Evolutionary conservation across 495 filamentous ascomycete species (phyloP).

Genomic region (Achaetomiella virescens): DNA sequence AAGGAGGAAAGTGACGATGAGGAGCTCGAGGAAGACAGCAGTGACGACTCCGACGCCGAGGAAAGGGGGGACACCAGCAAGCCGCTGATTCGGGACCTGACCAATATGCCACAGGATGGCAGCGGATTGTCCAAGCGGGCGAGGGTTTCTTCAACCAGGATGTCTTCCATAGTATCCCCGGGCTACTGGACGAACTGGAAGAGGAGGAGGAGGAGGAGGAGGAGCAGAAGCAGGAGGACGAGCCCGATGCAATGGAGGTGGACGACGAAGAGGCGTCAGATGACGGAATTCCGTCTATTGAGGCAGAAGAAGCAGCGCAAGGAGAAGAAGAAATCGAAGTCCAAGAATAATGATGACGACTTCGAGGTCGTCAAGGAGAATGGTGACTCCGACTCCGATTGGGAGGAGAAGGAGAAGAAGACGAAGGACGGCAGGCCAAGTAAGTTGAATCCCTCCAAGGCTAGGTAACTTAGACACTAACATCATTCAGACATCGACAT

Average conservation of each 20-base stretch:
- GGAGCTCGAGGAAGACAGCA: conserved; percentile 50
- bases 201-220: conserved; percentile 48
- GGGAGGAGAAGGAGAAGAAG: conserved; percentile 62
- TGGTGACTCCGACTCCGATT: conserved; percentile 51
- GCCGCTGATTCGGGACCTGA: conserved; percentile 48
- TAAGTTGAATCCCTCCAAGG: conserved; percentile 35
- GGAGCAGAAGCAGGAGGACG: conserved; percentile 38
- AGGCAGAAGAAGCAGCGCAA: conserved; percentile 16
- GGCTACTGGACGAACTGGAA: conserved; percentile 42
- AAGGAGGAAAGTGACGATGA: conserved; percentile 51
- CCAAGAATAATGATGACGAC: conserved; percentile 20
- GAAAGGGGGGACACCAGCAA: conserved; percentile 25
- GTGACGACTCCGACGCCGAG: conserved; percentile 49
- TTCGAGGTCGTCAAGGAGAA: conserved; percentile 51
- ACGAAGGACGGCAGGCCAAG: conserved; percentile 61
- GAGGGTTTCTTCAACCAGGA: conserved; percentile 90
- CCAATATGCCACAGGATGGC: conserved; percentile 37
- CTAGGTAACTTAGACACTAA: conserved; percentile 27
- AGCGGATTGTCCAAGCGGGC: conserved; percentile 73
- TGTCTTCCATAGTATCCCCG: conserved; percentile 78
- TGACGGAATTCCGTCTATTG: conserved; percentile 10
- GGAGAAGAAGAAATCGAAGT: neutral
- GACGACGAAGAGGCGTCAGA: conserved; percentile 14
- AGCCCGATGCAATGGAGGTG: conserved; percentile 9
- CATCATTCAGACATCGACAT: conserved; percentile 79